Evolutionary conservation across 306 rosid species (phyloP), one percentile per base, ranked within the genome.

Genomic region (Cucumis cinereus): DNA sequence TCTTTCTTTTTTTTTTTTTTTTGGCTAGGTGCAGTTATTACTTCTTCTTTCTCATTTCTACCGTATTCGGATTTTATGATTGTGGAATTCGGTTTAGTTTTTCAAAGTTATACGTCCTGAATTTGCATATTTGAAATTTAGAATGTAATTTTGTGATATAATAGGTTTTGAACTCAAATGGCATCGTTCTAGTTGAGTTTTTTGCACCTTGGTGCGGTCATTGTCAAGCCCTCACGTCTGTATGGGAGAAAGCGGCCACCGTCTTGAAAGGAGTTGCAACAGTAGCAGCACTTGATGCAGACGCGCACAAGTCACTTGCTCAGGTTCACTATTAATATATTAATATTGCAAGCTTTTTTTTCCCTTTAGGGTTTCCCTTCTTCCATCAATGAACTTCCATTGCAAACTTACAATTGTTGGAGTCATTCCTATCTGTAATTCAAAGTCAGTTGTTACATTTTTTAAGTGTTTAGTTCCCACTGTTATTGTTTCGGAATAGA

Each of bases 201-300:
- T 95, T 90, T 79, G 99, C 99, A 4, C 99, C 99, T 2, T 95
- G 99, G 99, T 95, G 99, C 71, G 99, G 99, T n/a, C 99, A 95
- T 77, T 95, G 99, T 85, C 68, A 92, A 80, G 93, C 98, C 79
- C 88, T 95, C 45, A 88, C 99, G 28, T 98, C 99, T 20, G 77
- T 75, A 62, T 95, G 99, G 99, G 99, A 95, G 87, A 95, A 90
- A 81, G 96, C 92, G 5, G 98, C 99, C 55, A 81, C 86, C 75
- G 87, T 92, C 73, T 83, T 95, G 77, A 95, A 95, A 85, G 99
- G 99, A 13, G 97, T 95, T 6, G 98, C 84, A 24, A 87, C 97
- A 30, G 89, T 95, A 79, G 99, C 98, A 24, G 99, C 99, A 66
- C 91, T 95, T 53, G 97, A 95, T 79, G 99, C 96, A 23, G 97